Percentiles rank a stretch among this genome's conserved stretches.
Conservation (phyloP, 2,329 filamentous ascomycete species). For the Colletotrichum sp. region DNA sequence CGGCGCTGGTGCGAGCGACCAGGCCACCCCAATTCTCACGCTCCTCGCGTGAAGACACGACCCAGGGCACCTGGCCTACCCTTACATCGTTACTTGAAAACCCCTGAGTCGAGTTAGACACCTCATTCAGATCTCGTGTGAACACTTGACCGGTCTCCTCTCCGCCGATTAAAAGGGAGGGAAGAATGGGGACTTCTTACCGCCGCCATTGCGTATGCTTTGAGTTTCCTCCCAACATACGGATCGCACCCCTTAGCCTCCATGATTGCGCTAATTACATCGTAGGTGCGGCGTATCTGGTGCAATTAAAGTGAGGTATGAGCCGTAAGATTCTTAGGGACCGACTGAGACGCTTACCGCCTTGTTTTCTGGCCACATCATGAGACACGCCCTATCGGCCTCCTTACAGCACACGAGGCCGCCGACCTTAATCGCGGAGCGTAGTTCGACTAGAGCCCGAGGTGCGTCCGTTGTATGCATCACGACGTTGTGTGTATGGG, state of each 20-base stretch:
- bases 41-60: neutral
- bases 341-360: neutral
- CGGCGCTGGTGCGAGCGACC: neutral
- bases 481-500: neutral
- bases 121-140: accelerated
- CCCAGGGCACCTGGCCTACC: neutral
- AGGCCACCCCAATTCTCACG: neutral
- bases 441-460: neutral
- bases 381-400: neutral
- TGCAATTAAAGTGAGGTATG: neutral
- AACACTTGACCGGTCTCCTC: neutral
- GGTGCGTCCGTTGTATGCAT: neutral
- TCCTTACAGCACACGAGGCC: neutral
- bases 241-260: neutral
- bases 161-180: neutral
- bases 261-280: neutral
- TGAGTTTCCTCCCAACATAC: neutral
- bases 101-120: neutral
- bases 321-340: neutral
- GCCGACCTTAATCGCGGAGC: neutral
- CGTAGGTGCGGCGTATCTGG: neutral
- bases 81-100: neutral
- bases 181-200: neutral
- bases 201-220: neutral
- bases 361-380: neutral